These are phyloP conservation scores for Leishmania guyanensis DNA, from an alignment of 208 protist genomes.

Conservation along the genomic window DNA sequence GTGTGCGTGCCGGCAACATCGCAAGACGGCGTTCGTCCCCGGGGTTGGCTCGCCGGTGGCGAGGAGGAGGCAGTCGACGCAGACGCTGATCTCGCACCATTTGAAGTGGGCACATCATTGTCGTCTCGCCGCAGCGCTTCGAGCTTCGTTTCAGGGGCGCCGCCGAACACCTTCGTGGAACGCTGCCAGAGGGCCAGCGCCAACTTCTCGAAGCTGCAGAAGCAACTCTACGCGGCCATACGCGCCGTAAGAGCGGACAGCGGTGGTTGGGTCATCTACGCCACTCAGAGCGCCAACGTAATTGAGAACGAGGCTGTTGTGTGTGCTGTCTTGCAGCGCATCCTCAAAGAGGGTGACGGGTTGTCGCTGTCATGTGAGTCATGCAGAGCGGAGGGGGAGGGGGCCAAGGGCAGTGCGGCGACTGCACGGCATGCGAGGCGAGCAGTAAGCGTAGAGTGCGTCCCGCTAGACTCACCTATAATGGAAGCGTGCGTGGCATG, in stretches of 20 bases:
- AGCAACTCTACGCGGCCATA: constrained; percentile 44
- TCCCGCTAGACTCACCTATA: constrained; percentile 20
- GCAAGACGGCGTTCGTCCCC: constrained; percentile 65
- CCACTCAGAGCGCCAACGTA: constrained; percentile 93
- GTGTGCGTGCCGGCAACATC: constrained; percentile 63
- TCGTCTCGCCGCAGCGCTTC: constrained; percentile 1
- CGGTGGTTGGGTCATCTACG: constrained; percentile 89
- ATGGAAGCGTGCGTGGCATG: constrained; percentile 1
- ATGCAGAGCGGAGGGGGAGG: not conserved
- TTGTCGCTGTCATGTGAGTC: not conserved
- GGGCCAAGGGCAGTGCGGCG: not conserved
- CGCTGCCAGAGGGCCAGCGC: constrained; percentile 43
- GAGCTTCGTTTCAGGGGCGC: not conserved
- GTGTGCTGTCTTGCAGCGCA: constrained; percentile 53
- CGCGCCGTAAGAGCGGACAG: not conserved
- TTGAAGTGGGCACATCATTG: not conserved
- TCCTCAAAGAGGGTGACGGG: constrained; percentile 8
- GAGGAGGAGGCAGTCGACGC: constrained; percentile 14
- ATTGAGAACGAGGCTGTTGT: constrained; percentile 96
- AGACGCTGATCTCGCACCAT: constrained; percentile 2
- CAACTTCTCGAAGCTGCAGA: constrained; percentile 44
- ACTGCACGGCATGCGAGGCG: not conserved
- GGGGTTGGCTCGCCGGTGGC: constrained; percentile 30
- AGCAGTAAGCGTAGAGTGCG: constrained; percentile 24
- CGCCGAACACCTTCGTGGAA: constrained; percentile 52